phyloP scores from a whole-genome alignment of 805 yeast species.

The Kregervanrija pseudodelftensis region DNA sequence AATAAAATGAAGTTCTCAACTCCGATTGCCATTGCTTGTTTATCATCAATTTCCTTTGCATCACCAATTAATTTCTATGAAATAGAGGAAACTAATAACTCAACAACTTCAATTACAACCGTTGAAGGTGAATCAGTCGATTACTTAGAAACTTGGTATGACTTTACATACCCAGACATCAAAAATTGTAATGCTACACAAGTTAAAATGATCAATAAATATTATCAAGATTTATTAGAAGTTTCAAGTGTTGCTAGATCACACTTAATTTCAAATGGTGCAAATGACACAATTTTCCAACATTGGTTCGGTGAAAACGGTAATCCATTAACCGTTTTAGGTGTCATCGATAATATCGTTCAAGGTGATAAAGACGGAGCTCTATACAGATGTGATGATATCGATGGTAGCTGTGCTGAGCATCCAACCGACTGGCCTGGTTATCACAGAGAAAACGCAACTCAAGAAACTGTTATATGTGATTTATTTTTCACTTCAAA shows the following conservation, averaged over 20 bases:
- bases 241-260: slow-evolving; percentile 30
- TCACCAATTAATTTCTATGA: background rate
- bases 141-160: slow-evolving; percentile 5
- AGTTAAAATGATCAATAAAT: slow-evolving; percentile 16
- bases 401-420: slow-evolving; percentile 29
- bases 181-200: slow-evolving; percentile 15
- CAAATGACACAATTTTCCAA: slow-evolving; percentile 24
- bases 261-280: slow-evolving; percentile 29
- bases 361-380: slow-evolving; percentile 28
- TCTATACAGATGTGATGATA: slow-evolving; percentile 34
- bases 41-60: background rate
- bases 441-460: slow-evolving; percentile 31
- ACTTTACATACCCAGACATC: slow-evolving; percentile 6
- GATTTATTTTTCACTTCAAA: slow-evolving; percentile 31
- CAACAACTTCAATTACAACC: background rate
- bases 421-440: slow-evolving; percentile 31
- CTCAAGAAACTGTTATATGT: slow-evolving; percentile 35
- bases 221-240: slow-evolving; percentile 27
- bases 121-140: slow-evolving; percentile 1
- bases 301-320: slow-evolving; percentile 33
- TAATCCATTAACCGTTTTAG: slow-evolving; percentile 30
- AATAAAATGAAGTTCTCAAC: background rate
- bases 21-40: background rate
- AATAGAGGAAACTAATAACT: background rate
- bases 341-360: slow-evolving; percentile 28